Evolutionary conservation across 495 filamentous ascomycete genomes (phyloP), one percentile per base, ranked within the genome.

Genomic region (Aspergillus diversus): DNA sequence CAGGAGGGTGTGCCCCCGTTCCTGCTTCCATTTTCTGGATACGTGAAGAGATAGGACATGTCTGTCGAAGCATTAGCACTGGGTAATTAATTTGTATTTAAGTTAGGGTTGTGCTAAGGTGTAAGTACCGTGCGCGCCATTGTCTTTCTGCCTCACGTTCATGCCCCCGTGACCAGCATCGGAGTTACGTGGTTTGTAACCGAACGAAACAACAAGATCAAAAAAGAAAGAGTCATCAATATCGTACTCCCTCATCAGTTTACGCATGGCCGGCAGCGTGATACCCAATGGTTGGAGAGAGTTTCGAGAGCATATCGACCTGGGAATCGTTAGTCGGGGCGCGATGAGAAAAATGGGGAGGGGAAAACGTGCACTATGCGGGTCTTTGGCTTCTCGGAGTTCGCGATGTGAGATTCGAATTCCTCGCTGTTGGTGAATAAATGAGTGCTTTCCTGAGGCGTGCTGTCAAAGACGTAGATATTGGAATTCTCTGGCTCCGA

Each of bases 171-270:
- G 39, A 7, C 66, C 62, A 8, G 66, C 53, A 63, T 68, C 62
- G 3, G 66, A 68, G 51, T 42, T 64, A 5, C 55, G 61, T 33
- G 66, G 66, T 32, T 68, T 68, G 49, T 68, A 61, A 7, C 66
- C 66, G 33, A 68, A 68, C 5, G 66, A 68, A 33, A 64, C 54
- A 21, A 57, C 49, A 4, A 58, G 59, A 34, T 68, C 59, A 32
- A 1, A 27, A 27, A 65, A 55, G 12, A 64, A 68, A 5, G 50
- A 27, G 4, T 8, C 27, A 9, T 64, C 52, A 43, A 64, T 64
- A 9, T 52, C 53, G 15, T 68, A 68, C 1, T 27, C 21, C 16
- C 50, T 59, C 11, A 64, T 63, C 3, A 68, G 42, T 7, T 35
- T 60, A 21, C 57, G 37, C 17, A 68, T 47, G 0, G 60, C 57